These are phyloP conservation scores for Glycine tomentella DNA, from an alignment of 306 rosid genomes.

Conservation along the genomic window DNA sequence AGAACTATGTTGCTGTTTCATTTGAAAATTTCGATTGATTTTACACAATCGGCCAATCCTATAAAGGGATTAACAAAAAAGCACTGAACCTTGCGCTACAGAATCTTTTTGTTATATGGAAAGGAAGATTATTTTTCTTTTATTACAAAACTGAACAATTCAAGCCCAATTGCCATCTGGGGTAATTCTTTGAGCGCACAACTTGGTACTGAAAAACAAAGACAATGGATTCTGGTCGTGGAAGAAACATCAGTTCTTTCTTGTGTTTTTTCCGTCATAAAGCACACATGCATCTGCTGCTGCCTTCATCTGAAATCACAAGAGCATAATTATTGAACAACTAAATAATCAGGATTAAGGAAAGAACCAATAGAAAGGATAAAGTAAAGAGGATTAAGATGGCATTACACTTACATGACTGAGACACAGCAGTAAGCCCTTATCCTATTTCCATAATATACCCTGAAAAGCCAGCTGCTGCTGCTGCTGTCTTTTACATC, in stretches of 20 bases:
- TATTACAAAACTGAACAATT: conserved; percentile 46
- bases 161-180: conserved; percentile 39
- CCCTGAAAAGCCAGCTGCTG: conserved; percentile 81
- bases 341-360: conserved; percentile 56
- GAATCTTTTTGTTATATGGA: conserved; percentile 41
- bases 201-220: conserved; percentile 15
- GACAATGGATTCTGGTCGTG: conserved; percentile 19
- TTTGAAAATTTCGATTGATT: conserved; percentile 41
- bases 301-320: conserved; percentile 78
- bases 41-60: background rate
- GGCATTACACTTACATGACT: conserved; percentile 57
- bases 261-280: conserved; percentile 64
- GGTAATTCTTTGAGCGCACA: conserved; percentile 18
- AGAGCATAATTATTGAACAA: conserved; percentile 19
- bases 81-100: conserved; percentile 5
- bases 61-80: background rate
- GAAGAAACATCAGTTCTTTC: conserved; percentile 55
- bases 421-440: conserved; percentile 98
- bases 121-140: conserved; percentile 38
- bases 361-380: conserved; percentile 73
- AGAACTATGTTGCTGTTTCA: conserved; percentile 34
- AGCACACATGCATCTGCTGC: conserved; percentile 84
- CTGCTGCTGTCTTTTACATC: conserved; percentile 98
- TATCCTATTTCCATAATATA: conserved; percentile 90
- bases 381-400: conserved; percentile 2